Evolutionary conservation across 2,329 filamentous ascomycete genomes (phyloP), one percentile per base, ranked within the genome.

Genomic region (Alternaria solani): DNA sequence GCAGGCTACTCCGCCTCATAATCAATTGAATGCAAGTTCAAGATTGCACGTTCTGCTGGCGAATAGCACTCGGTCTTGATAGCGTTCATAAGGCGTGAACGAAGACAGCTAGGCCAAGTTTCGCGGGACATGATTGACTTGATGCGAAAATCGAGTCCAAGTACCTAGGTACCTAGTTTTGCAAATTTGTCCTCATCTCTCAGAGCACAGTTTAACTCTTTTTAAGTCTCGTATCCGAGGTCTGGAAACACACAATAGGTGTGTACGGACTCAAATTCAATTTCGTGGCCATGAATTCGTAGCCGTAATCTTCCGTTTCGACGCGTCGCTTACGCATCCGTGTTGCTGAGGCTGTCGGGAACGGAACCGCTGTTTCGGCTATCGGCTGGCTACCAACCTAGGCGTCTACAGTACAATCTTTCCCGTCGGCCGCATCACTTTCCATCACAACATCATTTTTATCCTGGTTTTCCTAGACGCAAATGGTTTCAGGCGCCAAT

Each of bases 401-500:
- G 14, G 38, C 38, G 34, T 57, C 56, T 57, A 55, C 2, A 23
- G 20, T 23, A 4, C 16, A 49, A 64, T 42, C 53, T 58, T 57
- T 62, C 51, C 51, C 32, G 55, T 39, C 53, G 23, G 26, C 49
- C 32, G 25, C 46, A 62, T 43, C 60, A 47, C 61, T 62, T 58
- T 59, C 25, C 61, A 51, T 46, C 57, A 41, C 62, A 64, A 46
- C 65, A 62, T 69, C 69, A 26, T 51, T 58, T 55, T 48, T 25
- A 51, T 41, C 36, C 47, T 46, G 26, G 34, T 20, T 46, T 43
- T 14, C 28, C 28, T 52, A 55, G 20, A 44, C 41, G 41, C 57
- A 66, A 71, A 76, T 76, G 73, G 72, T 75, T 63, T 74, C 71
- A 51, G 72, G 71, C 55, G 65, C 64, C 58, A 67, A 72, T 71